Evolutionary conservation across 2,329 filamentous ascomycete genomes (phyloP).

Genomic region (Neofusicoccum sp.): DNA sequence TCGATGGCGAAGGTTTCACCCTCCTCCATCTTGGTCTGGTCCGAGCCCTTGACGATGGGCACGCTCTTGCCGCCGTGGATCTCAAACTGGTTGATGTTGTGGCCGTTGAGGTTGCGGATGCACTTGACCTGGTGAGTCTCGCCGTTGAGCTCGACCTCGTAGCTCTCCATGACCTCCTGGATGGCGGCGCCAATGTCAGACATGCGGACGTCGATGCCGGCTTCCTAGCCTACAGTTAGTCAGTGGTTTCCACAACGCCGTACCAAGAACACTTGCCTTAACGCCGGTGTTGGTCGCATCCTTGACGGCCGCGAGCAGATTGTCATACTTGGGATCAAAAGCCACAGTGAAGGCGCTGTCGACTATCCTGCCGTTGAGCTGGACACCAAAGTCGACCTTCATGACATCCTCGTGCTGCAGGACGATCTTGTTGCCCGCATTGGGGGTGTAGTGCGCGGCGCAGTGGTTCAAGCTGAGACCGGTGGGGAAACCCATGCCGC

Average conservation of each 20-base stretch:
- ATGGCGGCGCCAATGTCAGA: constrained; percentile 80
- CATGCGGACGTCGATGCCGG: constrained; percentile 87
- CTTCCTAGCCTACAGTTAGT: constrained; percentile 54
- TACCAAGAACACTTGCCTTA: constrained; percentile 43
- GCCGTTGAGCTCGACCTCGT: constrained; percentile 81
- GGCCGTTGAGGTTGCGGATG: constrained; percentile 83
- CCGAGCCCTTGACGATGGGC: constrained; percentile 84
- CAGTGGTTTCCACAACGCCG: not conserved
- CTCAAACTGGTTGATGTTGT: constrained; percentile 83
- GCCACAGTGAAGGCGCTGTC: constrained; percentile 70
- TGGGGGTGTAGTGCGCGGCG: constrained; percentile 83
- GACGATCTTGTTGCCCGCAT: constrained; percentile 77
- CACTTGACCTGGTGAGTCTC: constrained; percentile 76
- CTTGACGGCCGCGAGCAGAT: constrained; percentile 64
- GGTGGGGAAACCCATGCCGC: constrained; percentile 83
- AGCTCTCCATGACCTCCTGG: constrained; percentile 91
- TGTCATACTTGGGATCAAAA: constrained; percentile 67
- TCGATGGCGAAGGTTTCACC: constrained; percentile 94
- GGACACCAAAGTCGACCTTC: constrained; percentile 72
- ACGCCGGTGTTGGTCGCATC: constrained; percentile 74
- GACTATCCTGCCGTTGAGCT: constrained; percentile 68
- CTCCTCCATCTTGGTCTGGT: constrained; percentile 96
- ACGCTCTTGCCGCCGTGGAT: constrained; percentile 94
- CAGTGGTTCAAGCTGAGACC: constrained; percentile 82
- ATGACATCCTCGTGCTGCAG: constrained; percentile 66